Percentiles rank a stretch among this genome's conserved stretches.
phyloP scores from a whole-genome alignment of 805 yeast genomes.

The Vanderwaltozyma yarrowii region DNA sequence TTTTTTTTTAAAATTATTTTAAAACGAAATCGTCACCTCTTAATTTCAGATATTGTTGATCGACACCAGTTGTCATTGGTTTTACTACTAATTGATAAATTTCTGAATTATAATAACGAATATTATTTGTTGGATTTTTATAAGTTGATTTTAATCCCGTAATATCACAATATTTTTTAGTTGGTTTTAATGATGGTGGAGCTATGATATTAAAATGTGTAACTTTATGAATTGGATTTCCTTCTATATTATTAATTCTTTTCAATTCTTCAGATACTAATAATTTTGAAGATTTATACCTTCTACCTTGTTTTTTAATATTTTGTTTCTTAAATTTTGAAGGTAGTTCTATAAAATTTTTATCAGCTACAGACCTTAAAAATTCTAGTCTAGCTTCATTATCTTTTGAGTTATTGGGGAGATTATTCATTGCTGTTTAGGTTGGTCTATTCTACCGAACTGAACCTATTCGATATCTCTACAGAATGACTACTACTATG shows the following conservation, averaged over 20 bases:
- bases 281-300: constrained; percentile 69
- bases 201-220: constrained; percentile 67
- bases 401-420: neutral
- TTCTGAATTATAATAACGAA: constrained; percentile 76
- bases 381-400: constrained; percentile 19
- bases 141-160: constrained; percentile 80
- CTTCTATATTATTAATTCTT: constrained; percentile 34
- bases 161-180: constrained; percentile 81
- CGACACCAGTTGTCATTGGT: constrained; percentile 80
- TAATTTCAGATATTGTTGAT: constrained; percentile 81
- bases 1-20: constrained; percentile 35
- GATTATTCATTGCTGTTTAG: neutral
- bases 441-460: no score
- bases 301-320: constrained; percentile 42
- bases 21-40: constrained; percentile 83
- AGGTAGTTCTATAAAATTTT: constrained; percentile 18
- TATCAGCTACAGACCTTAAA: constrained; percentile 18
- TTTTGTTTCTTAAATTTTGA: constrained; percentile 51
- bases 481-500: no score
- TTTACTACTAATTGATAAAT: constrained; percentile 64
- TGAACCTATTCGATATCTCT: no score
- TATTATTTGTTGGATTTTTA: constrained; percentile 60
- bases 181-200: constrained; percentile 79
- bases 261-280: constrained; percentile 69
- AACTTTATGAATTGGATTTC: constrained; percentile 25